Percentiles rank a stretch among this genome's conserved stretches.
phyloP scores from a whole-genome alignment of 768 basidiomycete species.

The Hericium alpestre region DNA sequence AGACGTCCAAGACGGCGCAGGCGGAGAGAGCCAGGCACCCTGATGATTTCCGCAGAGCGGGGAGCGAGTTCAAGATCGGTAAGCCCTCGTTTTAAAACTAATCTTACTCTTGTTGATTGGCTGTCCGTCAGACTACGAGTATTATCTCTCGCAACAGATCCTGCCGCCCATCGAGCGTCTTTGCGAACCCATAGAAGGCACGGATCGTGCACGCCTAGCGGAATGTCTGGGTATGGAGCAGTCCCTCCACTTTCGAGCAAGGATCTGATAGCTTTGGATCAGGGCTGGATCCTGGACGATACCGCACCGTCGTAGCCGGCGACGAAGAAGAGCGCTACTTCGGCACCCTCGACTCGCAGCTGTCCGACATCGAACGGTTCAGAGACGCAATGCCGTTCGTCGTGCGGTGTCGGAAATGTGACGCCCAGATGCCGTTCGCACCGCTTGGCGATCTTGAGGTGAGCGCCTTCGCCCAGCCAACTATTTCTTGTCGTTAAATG shows the following conservation, averaged over 20 bases:
- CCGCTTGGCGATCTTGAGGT: conserved; percentile 54
- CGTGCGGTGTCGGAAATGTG: conserved; percentile 71
- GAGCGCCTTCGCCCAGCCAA: conserved; percentile 5
- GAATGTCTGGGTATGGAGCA: conserved; percentile 76
- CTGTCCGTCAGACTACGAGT: conserved; percentile 62
- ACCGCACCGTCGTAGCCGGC: conserved; percentile 28
- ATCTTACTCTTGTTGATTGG: neutral
- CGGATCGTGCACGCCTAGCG: conserved; percentile 82
- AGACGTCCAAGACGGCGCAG: conserved; percentile 61
- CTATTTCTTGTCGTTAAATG: neutral
- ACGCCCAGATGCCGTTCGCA: conserved; percentile 44
- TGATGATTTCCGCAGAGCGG: conserved; percentile 74
- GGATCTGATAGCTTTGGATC: neutral
- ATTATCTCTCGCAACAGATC: conserved; percentile 85
- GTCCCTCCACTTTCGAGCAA: neutral
- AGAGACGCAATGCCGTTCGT: conserved; percentile 60
- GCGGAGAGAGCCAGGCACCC: conserved; percentile 91
- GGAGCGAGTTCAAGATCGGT: conserved; percentile 66
- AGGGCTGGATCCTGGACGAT: conserved; percentile 58
- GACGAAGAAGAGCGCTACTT: conserved; percentile 56
- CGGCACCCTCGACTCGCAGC: conserved; percentile 76
- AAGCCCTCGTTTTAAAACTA: conserved; percentile 8
- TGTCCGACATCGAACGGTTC: conserved; percentile 83
- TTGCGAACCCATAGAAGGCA: conserved; percentile 94
- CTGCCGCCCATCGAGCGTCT: conserved; percentile 90